These are phyloP conservation scores for Mikania micrantha DNA, from an alignment of 129 eudicot genomes.

Conservation along the genomic window DNA sequence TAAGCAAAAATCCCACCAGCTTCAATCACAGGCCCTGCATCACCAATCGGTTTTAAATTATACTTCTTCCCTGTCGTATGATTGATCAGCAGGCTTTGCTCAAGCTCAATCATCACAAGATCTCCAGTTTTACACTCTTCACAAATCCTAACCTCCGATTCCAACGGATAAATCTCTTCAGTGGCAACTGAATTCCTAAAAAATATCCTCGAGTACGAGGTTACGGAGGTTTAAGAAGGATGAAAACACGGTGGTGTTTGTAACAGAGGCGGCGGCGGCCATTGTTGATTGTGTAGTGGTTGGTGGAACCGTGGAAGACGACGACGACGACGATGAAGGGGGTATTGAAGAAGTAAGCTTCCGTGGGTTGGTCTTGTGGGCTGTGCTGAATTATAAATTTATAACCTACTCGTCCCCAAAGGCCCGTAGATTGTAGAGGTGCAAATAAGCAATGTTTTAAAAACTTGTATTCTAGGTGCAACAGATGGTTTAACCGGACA, in stretches of 20 bases:
- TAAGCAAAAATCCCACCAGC: slow-evolving; percentile 98
- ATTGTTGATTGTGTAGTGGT: slow-evolving; percentile 6
- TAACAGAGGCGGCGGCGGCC: slow-evolving; percentile 19
- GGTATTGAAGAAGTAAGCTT: neutral
- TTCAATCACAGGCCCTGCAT: slow-evolving; percentile 95
- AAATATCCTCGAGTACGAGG: slow-evolving; percentile 85
- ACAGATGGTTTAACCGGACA: too few species aligned
- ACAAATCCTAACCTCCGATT: slow-evolving; percentile 75
- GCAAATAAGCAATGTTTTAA: too few species aligned
- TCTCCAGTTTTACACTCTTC: slow-evolving; percentile 93
- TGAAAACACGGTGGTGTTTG: slow-evolving; percentile 19
- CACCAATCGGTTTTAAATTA: slow-evolving; percentile 84
- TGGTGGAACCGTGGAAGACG: slow-evolving; percentile 2
- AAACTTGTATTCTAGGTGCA: too few species aligned
- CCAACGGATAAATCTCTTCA: slow-evolving; percentile 86
- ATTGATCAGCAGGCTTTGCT: slow-evolving; percentile 55
- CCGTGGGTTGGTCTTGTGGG: neutral
- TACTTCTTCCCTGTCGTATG: slow-evolving; percentile 89
- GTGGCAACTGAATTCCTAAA: slow-evolving; percentile 93
- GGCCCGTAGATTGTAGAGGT: too few species aligned
- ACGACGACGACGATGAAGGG: neutral
- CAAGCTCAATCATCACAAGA: slow-evolving; percentile 78
- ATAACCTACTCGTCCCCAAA: too few species aligned
- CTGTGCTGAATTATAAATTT: too few species aligned
- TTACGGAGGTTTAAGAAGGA: slow-evolving; percentile 1